These are phyloP conservation scores for Ogataea nitratoaversa DNA, from an alignment of 805 yeast species.

Conservation along the genomic window DNA sequence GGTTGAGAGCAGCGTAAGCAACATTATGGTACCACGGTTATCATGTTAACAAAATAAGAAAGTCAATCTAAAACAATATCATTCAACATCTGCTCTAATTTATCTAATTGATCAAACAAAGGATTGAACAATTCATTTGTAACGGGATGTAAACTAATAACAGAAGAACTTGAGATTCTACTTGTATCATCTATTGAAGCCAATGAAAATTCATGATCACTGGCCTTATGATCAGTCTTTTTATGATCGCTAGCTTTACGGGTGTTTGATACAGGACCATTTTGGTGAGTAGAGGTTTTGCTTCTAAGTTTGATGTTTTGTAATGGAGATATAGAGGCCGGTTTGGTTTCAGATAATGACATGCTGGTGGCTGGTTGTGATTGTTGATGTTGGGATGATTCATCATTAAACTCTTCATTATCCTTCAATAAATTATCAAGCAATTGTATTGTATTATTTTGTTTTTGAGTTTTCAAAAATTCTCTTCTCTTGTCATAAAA, in stretches of 20 bases:
- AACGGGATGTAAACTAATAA: constrained; percentile 34
- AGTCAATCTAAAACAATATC: constrained; percentile 14
- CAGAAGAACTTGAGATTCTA: constrained; percentile 3
- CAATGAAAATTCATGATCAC: background rate
- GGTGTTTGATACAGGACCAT: too few relatives aligned
- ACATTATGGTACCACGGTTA: too few relatives aligned
- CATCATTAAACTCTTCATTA: constrained; percentile 14
- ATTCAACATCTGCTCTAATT: constrained; percentile 25
- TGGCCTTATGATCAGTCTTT: background rate
- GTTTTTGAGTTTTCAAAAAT: constrained; percentile 13
- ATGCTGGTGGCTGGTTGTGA: background rate
- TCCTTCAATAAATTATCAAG: constrained; percentile 25
- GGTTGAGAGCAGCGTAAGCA: too few relatives aligned
- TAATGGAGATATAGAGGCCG: constrained; percentile 9
- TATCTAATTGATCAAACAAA: constrained; percentile 43
- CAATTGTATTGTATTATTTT: constrained; percentile 30
- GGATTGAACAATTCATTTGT: constrained; percentile 57
- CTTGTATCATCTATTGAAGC: background rate
- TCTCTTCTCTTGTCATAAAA: constrained; percentile 20
- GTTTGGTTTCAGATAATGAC: constrained; percentile 13
- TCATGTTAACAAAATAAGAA: background rate
- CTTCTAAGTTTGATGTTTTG: too few relatives aligned
- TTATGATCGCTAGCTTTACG: background rate
- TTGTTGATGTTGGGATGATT: constrained; percentile 11
- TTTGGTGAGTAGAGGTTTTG: too few relatives aligned